Base-by-base conservation (phyloP, 2,329 filamentous ascomycete genomes). In the Ilyonectria mors-panacis region DNA sequence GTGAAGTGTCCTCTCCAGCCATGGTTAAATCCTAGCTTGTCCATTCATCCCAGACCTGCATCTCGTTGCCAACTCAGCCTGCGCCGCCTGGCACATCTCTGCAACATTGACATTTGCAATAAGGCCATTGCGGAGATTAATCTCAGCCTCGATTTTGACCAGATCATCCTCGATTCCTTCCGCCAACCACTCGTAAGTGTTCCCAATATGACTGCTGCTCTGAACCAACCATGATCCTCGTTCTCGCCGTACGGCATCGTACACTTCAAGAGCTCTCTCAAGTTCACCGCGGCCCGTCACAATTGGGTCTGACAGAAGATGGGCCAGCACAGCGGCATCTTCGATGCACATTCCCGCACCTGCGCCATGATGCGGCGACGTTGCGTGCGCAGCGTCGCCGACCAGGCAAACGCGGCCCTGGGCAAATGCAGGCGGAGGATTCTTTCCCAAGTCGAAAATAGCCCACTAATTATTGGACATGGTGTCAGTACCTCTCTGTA, bases 351-450 rank as follows among this genome's bases (percentile, higher is more conserved):
- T 26, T 2, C 59, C 59, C 3, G 65, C 65, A 5, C 65, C 65
- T 26, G 65, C 59, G 5, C 65, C 65, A 15, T 67, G 65, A 26
- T 67, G 65, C 12, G 65, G 65, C 1, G 54, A 63, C 6, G 65
- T 63, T 7, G 65, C 65, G 28, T 67, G 65, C 3, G 65, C 65
- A 21, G 65, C 65, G 23, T 67, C 65, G 19, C 65, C 65, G 10
- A 58, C 55, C 2, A 67, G 59, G 33, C 65, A 63, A 1, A 63
- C 44, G 5, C 59, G 51, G 15, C 51, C 59, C 15, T 63, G 45
- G 15, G 30, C 44, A 17, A 63, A 67, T 17, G 59, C 51, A 3
- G 65, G 65, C 4, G 54, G 53, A 6, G 65, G 65, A 33, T 56
- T 59, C n/a, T 67, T 44, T 1, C 59, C 59, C 19, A 67, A n/a